Evolutionary conservation across 176 grass and related monocot genomes (phyloP), one percentile per base, ranked within the genome.

Genomic region (Canna indica): DNA sequence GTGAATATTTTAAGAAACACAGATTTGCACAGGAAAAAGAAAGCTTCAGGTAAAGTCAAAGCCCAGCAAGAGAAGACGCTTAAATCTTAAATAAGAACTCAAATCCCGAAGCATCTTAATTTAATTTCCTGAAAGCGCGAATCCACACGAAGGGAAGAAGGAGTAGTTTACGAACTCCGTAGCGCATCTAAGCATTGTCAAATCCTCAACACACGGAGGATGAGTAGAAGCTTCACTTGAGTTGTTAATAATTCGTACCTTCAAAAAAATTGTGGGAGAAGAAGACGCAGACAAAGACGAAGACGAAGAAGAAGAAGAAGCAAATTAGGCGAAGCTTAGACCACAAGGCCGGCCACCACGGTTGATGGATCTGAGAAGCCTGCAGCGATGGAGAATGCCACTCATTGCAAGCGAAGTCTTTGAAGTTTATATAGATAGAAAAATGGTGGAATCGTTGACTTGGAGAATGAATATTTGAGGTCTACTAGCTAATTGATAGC

Each of bases 141-240:
- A 47, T 70, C 68, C 45, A 46, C 41, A 31, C 26, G 28, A 32
- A 47, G 20, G 20, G 22, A 39, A 50, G 41, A 32, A 47, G 11
- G 26, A 4, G 47, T 70, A 70, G 45, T 48, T 70, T 70, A 70
- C 68, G 68, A 32, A 48, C 26, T 63, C 68, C 68, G 9, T 32
- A 18, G 44, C 15, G n/a, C 27, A 18, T 17, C 57, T 58, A 18
- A 10, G 22, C 47, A 58, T 24, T 73, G 31, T 36, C 52, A 42
- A 70, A 70, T 26, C 27, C 52, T 59, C 18, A 10, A 34, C 6
- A 74, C 54, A 27, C 17, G 73, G 17, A 28, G 20, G n/a, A 65
- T 6, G 45, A 52, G 60, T 7, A 50, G 29, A 18, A 76, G 36
- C 14, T 30, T 18, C 30, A 75, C 20, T 15, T 16, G 20, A 1